A percentile compares a stretch with the other conserved stretches of the same genome.
These are phyloP conservation scores for Ascosphaera apis DNA, from an alignment of 2,329 filamentous ascomycete species.

Conservation along the genomic window DNA sequence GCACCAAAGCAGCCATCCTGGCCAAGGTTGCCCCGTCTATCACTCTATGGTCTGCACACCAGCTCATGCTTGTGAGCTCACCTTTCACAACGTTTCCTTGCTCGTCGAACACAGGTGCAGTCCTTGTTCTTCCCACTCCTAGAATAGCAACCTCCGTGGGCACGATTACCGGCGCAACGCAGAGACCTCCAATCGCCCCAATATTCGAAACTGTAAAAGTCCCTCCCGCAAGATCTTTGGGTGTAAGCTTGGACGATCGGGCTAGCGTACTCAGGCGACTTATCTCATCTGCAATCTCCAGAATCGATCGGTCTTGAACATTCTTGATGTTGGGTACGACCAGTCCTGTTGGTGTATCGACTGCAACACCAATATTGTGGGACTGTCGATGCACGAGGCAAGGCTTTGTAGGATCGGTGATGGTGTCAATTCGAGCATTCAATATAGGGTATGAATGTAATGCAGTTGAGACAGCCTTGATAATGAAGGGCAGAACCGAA, in stretches of 20 bases:
- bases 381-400: conserved; percentile 53
- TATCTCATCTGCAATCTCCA: conserved; percentile 57
- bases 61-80: conserved; percentile 76
- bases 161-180: conserved; percentile 76
- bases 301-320: conserved; percentile 52
- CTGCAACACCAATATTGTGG: conserved; percentile 89
- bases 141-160: conserved; percentile 80
- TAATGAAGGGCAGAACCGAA: conserved; percentile 79
- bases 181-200: conserved; percentile 79
- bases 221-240: conserved; percentile 56
- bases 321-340: conserved; percentile 81
- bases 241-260: conserved; percentile 46
- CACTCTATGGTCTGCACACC: conserved; percentile 86
- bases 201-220: conserved; percentile 96
- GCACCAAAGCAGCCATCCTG: conserved; percentile 62
- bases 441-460: conserved; percentile 64
- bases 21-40: conserved; percentile 92
- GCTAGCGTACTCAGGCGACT: conserved; percentile 50
- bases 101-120: conserved; percentile 53
- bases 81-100: conserved; percentile 41
- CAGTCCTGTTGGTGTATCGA: conserved; percentile 76
- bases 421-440: conserved; percentile 58
- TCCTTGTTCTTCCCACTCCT: conserved; percentile 60
- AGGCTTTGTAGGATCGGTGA: conserved; percentile 38
- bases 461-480: conserved; percentile 81